Evolutionary conservation across 2,329 filamentous ascomycete genomes (phyloP).

Genomic region (Diaporthe nobilis): DNA sequence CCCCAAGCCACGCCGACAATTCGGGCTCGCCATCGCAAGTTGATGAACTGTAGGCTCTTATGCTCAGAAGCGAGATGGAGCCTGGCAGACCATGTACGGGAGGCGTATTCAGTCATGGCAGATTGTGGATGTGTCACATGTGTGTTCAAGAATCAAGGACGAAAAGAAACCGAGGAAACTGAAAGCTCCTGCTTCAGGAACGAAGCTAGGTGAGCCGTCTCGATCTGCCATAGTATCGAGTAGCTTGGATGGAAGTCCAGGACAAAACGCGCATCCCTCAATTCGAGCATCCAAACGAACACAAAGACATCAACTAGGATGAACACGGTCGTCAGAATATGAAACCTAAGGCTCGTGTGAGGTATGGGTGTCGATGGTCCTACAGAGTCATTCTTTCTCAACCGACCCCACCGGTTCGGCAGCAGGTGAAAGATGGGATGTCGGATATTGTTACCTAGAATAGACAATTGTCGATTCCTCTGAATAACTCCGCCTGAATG

Average conservation of each 20-base stretch:
- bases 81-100: neutral
- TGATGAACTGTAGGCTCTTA: neutral
- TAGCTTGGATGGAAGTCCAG: neutral
- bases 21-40: neutral
- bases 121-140: neutral
- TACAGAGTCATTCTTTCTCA: neutral
- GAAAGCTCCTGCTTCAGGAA: neutral
- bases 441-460: neutral
- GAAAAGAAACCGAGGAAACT: neutral
- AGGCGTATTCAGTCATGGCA: neutral
- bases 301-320: neutral
- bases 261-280: too few species aligned
- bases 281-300: neutral
- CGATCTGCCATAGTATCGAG: neutral
- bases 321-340: accelerated
- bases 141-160: neutral
- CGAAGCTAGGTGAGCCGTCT: neutral
- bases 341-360: too few species aligned
- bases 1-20: neutral
- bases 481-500: neutral
- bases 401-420: neutral
- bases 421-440: neutral
- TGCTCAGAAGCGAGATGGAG: neutral
- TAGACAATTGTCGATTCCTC: neutral
- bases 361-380: neutral